Base-by-base conservation (phyloP, 768 basidiomycete species). In the Trametopsis cervina region DNA sequence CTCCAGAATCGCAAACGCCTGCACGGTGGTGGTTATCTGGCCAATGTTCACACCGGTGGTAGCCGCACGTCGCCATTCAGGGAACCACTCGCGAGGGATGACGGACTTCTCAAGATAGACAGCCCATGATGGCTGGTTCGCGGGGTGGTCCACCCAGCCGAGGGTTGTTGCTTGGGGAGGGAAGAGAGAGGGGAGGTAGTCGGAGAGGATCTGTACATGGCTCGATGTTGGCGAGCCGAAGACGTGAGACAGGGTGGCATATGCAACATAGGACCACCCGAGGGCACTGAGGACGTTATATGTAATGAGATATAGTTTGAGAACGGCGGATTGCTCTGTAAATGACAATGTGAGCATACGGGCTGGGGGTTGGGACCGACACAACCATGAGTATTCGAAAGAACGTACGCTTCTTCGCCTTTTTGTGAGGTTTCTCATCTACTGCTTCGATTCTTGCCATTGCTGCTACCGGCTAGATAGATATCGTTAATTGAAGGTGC, bases 1-100 rank as follows among this genome's bases (percentile, higher is more conserved):
- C 63, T 99, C 95, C 42, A 99, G 69, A 0, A 80, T 58, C 1
- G 95, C 95, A 44, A 80, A 77, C 21, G 77, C 89, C 69, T 99
- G 95, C 4, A 95, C 87, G 53, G 80, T 70, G 4, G 80, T 77
- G 2, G 83, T 84, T 26, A 68, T 64, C 3, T 59, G 54, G 13
- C 89, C 89, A 3, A 89, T 70, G 4, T 78, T 77, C 10, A 73
- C 63, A 60, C 80, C 83, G 10, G 81, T 73, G 0, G 85, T 83
- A 13, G 63, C 64, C 0, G 82, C 67, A 27, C 83, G 71, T 38
- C 67, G 56, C 63, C 78, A 69, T 26, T 80, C 33, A 39, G 81
- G 66, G 35, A 65, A 64, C 29, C 46, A 36, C 39, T 57, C 53
- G 36, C 62, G 44, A 2, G 77, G 75, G 29, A 33, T 15, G 20